A percentile compares a stretch with the other conserved stretches of the same genome.
Evolutionary conservation across 1,284 basidiomycete genomes (phyloP).

Genomic region (Porodaedalea pini): DNA sequence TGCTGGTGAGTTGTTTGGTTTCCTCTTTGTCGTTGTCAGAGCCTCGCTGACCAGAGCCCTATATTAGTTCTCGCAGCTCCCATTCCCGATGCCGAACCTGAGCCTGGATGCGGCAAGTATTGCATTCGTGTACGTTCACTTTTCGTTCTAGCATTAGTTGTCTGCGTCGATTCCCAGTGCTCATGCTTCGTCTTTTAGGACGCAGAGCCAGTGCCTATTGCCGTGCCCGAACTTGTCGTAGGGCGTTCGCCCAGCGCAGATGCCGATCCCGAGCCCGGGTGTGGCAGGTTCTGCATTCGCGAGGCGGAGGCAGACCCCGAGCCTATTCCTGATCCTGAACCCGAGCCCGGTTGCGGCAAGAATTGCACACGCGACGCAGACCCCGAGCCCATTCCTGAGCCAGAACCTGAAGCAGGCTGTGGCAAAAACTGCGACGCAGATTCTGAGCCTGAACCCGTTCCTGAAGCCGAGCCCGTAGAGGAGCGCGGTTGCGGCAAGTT

Average conservation of each 20-base stretch:
- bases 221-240: neutral
- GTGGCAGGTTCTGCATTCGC: neutral
- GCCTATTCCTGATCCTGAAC: neutral
- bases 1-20: neutral
- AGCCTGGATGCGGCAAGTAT: neutral
- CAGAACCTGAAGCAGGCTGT: conserved; percentile 11
- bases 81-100: neutral
- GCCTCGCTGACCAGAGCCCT: neutral
- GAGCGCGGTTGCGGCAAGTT: conserved; percentile 7
- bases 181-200: neutral
- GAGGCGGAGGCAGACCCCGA: neutral
- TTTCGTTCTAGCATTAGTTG: neutral
- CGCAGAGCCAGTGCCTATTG: neutral
- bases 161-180: neutral
- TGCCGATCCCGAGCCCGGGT: neutral
- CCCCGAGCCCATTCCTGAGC: conserved; percentile 14
- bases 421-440: conserved; percentile 3
- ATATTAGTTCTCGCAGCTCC: conserved; percentile 6
- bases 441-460: conserved; percentile 12
- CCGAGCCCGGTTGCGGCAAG: neutral
- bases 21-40: neutral
- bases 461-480: conserved; percentile 10
- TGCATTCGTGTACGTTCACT: neutral
- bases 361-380: neutral
- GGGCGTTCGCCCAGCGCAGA: neutral